Base-by-base conservation (phyloP, 257 asterid genomes). In the Euphrasia confusa region DNA sequence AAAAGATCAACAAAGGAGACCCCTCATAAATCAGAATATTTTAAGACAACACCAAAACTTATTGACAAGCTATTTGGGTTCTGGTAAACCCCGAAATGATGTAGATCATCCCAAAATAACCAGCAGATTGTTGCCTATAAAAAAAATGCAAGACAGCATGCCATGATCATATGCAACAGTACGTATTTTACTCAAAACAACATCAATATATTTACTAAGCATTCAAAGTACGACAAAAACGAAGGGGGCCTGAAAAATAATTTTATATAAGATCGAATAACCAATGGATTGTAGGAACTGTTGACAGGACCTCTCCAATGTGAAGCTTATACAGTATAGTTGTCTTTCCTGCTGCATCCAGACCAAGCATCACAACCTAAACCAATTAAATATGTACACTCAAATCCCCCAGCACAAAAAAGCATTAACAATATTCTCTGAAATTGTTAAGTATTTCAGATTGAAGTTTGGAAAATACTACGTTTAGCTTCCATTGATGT, bases 291-390 rank as follows among this genome's bases (percentile, higher is more conserved):
- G 97, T 93, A 68, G 99, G 97, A 77, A 89, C 99, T 3, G 99
- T 93, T 33, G 99, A 93, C 68, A 93, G 75, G 78, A 89, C 95
- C 81, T 93, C 99, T 58, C 99, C 97, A 63, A 93, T 85, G 79
- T 93, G 97, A 81, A 93, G 90, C 80, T 93, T 93, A 73, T 93
- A 89, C 54, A 93, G 83, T 65, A 93, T 89, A 6, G 99, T 93
- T 71, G 99, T 93, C 90, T 93, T 93, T 55, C 99, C 99, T 79
- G 99, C 99, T 55, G 97, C 97, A 77, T 93, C 99, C 68, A 93
- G 86, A 58, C 99, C 99, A 71, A 93, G 96, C 99, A 89, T 93
- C 72, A 93, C 97, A 77, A 93, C 99, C 99, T 93, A 65, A 47
- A 44, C 37, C 67, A 71, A 66, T 58, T 18, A 24, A 58, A 54